Base-by-base conservation (phyloP, 345 rosid species). In the Eucalyptus melliodora region DNA sequence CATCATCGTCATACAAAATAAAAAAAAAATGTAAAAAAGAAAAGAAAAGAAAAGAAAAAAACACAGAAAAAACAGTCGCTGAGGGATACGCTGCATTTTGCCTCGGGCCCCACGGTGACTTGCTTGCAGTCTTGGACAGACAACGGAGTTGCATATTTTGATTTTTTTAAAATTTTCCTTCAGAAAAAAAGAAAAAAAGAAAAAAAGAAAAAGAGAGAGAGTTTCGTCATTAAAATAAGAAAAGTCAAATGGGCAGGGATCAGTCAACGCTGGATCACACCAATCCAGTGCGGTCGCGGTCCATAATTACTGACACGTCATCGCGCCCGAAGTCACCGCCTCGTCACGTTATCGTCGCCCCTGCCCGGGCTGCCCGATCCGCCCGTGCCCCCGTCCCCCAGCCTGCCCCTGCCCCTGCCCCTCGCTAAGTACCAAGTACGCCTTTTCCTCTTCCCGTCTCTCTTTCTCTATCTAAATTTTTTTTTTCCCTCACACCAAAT, bases 331-430 rank as follows among this genome's bases (percentile, higher is more conserved):
- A 27, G 34, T 93, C 92, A 93, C 95, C 89, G 94, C 37, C 14
- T 3, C 30, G 95, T 91, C 44, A 90, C 53, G 19, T 50, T 92
- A 92, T 90, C 89, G 82, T 8, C 49, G 87, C 88, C 65, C 91
- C 59, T 93, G 92, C 95, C 94, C 95, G 91, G 88, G 50, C 94
- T 95, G 90, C 96, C 97, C 95, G 50, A 67, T 65, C 89, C 94
- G 95, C 94, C 96, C 93, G 90, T 50, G 14, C n/a, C 65, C 95
- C 95, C 93, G 89, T 44, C n/a, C 65, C 65, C n/a, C 62, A 2
- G 10, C 62, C 65, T 26, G 27, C 50, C 88, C 87, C 93, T 83
- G 42, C 91, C 92, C 90, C 13, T 4, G 81, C 2, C 91, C 91
- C 87, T 88, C 89, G 89, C 89, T 88, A 56, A 26, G 77, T 65